These are phyloP conservation scores for Tuber melanosporum DNA, from an alignment of 495 filamentous ascomycete species.

Conservation along the genomic window DNA sequence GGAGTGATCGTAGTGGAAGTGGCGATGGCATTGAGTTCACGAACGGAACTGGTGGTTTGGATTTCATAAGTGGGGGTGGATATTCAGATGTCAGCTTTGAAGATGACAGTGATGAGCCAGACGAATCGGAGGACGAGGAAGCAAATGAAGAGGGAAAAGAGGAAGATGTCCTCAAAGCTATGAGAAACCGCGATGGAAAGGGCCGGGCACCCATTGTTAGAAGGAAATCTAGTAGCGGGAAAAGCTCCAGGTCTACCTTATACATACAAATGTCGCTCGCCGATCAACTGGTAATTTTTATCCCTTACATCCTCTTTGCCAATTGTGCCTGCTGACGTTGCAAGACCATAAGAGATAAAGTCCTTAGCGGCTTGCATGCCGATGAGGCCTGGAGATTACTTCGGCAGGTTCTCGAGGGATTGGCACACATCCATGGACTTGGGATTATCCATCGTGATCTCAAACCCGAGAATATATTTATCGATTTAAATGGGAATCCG, in stretches of 20 bases:
- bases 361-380: conserved; percentile 64
- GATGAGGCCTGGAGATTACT: conserved; percentile 85
- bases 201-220: conserved; percentile 43
- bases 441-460: conserved; percentile 94
- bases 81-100: conserved; percentile 75
- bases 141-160: conserved; percentile 41
- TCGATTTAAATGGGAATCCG: conserved; percentile 80
- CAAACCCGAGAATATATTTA: conserved; percentile 98
- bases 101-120: conserved; percentile 60
- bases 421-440: conserved; percentile 81
- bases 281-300: conserved; percentile 66
- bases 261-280: conserved; percentile 98
- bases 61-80: conserved; percentile 86
- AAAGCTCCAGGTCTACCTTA: conserved; percentile 45
- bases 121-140: conserved; percentile 46
- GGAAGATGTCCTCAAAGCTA: conserved; percentile 26
- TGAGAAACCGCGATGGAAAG: conserved; percentile 24
- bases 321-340: conserved; percentile 14
- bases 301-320: neutral
- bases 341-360: conserved; percentile 84
- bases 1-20: neutral
- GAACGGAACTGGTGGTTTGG: conserved; percentile 71
- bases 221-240: neutral
- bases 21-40: conserved; percentile 55
- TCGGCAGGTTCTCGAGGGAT: conserved; percentile 82